A percentile compares a stretch with the other conserved stretches of the same genome.
Conservation (phyloP, 139 green algal species). For the Diplosphaera chodatii region DNA sequence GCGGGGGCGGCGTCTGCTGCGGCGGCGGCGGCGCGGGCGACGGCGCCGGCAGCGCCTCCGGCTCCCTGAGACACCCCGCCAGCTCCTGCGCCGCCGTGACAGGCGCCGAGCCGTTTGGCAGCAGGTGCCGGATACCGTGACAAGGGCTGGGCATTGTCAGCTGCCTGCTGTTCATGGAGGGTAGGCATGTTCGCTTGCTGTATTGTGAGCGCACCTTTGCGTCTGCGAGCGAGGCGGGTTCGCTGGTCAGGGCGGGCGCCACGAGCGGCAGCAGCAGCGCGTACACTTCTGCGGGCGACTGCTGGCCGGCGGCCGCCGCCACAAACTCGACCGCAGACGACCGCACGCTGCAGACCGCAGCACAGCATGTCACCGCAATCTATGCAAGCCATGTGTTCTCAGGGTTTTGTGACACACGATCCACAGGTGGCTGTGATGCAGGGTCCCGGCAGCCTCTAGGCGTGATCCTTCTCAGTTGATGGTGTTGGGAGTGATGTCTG, state of each 20-base stretch:
- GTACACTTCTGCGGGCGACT: conserved; percentile 61
- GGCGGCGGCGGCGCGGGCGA: not conserved
- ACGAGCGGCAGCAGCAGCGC: conserved; percentile 57
- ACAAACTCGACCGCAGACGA: conserved; percentile 56
- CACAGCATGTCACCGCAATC: no score
- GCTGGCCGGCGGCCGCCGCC: conserved; percentile 39
- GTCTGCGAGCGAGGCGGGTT: conserved; percentile 25
- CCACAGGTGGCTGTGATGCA: conserved; percentile 2
- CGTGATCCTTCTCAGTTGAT: no score
- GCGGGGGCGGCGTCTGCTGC: not conserved
- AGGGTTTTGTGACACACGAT: no score
- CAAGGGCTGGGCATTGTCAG: no score
- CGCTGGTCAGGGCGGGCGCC: conserved; percentile 20
- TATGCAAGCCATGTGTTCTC: no score
- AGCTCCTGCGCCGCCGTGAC: conserved; percentile 7
- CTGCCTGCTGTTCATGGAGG: no score
- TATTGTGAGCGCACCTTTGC: no score
- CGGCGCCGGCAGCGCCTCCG: not conserved
- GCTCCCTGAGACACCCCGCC: not conserved
- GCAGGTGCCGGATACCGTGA: no score
- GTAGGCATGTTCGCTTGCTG: no score
- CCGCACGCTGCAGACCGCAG: conserved; percentile 33
- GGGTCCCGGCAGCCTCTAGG: conserved; percentile 41
- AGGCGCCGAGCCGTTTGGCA: no score
- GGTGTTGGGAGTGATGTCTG: no score